These are phyloP conservation scores for Seiridium unicorne DNA, from an alignment of 2,329 filamentous ascomycete species.

Conservation along the genomic window DNA sequence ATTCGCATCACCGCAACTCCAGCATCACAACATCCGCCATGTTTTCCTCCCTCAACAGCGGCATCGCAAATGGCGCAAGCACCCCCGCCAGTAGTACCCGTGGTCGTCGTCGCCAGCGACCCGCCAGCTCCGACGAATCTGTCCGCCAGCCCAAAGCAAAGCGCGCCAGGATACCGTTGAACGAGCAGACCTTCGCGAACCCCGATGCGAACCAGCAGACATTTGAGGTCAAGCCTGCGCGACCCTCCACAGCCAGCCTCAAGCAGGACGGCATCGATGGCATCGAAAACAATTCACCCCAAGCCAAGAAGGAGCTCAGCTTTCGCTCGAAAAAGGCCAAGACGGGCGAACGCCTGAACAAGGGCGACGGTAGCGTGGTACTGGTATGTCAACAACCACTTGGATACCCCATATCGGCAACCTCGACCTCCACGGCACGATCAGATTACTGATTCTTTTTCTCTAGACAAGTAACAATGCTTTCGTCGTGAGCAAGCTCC, in stretches of 20 bases:
- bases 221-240: slow-evolving; percentile 55
- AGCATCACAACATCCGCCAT: slow-evolving; percentile 35
- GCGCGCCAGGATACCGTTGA: slow-evolving; percentile 57
- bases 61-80: slow-evolving; percentile 37
- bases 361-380: slow-evolving; percentile 66
- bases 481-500: slow-evolving; percentile 82
- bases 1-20: slow-evolving; percentile 10
- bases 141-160: slow-evolving; percentile 62
- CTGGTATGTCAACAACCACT: slow-evolving; percentile 49
- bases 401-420: slow-evolving; percentile 16
- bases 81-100: slow-evolving; percentile 53
- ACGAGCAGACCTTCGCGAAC: slow-evolving; percentile 55
- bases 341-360: slow-evolving; percentile 59
- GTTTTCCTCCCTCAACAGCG: slow-evolving; percentile 57
- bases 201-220: slow-evolving; percentile 51
- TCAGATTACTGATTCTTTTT: not conserved
- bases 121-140: slow-evolving; percentile 52
- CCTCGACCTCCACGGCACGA: slow-evolving; percentile 8
- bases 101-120: slow-evolving; percentile 61
- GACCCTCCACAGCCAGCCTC: slow-evolving; percentile 40
- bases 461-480: slow-evolving; percentile 76
- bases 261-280: slow-evolving; percentile 49
- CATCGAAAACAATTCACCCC: slow-evolving; percentile 36
- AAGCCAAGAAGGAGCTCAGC: slow-evolving; percentile 51
- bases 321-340: slow-evolving; percentile 63